Evolutionary conservation across 225 moss, liverwort and hornwort genomes (phyloP).

Genomic region (Marchantia polymorpha): DNA sequence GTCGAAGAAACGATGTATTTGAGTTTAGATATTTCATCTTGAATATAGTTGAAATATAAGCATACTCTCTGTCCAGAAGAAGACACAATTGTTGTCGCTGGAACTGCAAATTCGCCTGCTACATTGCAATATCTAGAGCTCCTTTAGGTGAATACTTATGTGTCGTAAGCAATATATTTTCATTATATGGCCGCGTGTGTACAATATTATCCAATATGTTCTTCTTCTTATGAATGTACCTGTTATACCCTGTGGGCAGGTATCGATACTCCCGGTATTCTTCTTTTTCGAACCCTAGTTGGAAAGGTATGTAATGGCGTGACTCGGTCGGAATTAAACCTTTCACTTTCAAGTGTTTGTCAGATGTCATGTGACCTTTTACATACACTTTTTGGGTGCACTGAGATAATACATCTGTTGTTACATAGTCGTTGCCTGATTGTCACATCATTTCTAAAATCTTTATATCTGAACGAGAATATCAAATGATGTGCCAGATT

Average conservation of each 20-base stretch:
- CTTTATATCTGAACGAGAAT: background rate
- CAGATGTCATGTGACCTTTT: background rate
- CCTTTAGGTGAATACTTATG: too few relatives aligned
- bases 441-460: background rate
- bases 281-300: slow-evolving; percentile 89
- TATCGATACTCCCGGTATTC: slow-evolving; percentile 96
- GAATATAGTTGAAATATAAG: too few relatives aligned
- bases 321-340: background rate
- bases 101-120: too few relatives aligned
- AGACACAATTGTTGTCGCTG: too few relatives aligned
- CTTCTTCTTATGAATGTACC: background rate
- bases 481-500: slow-evolving; percentile 47
- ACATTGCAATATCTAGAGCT: too few relatives aligned
- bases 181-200: background rate
- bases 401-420: too few relatives aligned
- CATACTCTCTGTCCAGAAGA: too few relatives aligned
- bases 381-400: too few relatives aligned
- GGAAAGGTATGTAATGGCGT: slow-evolving; percentile 64
- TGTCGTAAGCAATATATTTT: too few relatives aligned
- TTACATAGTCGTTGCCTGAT: background rate
- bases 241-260: slow-evolving; percentile 47
- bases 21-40: too few relatives aligned
- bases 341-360: too few relatives aligned
- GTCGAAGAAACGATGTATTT: too few relatives aligned
- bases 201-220: background rate